Conservation (phyloP, 169 alveolate genomes). For the Eimeria sp. region DNA sequence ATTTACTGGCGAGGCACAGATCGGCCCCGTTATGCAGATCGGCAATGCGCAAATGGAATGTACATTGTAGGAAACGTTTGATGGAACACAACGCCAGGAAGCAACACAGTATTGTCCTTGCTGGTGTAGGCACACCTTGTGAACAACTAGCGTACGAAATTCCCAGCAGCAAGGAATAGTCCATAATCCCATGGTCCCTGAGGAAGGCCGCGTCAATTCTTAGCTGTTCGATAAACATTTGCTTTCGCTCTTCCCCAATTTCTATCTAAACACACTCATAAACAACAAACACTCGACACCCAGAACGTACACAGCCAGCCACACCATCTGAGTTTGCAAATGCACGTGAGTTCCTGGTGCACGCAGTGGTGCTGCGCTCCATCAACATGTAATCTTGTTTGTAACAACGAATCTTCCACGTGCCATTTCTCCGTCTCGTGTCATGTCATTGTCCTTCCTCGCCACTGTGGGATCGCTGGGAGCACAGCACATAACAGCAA, state of each 20-base stretch:
- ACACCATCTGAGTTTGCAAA: background rate
- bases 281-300: background rate
- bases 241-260: constrained; percentile 75
- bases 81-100: background rate
- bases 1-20: background rate
- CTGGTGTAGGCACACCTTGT: background rate
- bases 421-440: constrained; percentile 65
- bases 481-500: constrained; percentile 4
- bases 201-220: constrained; percentile 81
- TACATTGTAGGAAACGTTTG: background rate
- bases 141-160: constrained; percentile 85
- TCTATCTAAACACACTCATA: constrained; percentile 58
- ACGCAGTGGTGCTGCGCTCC: background rate
- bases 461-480: constrained; percentile 81
- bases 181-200: constrained; percentile 91
- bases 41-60: background rate
- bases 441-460: constrained; percentile 77
- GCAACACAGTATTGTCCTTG: background rate
- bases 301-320: no score
- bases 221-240: constrained; percentile 68
- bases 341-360: background rate
- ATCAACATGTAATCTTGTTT: background rate
- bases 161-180: constrained; percentile 95
- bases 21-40: background rate
- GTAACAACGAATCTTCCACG: background rate